Evolutionary conservation across 2,329 filamentous ascomycete species (phyloP).

Genomic region (Chalaropsis ovoidea): DNA sequence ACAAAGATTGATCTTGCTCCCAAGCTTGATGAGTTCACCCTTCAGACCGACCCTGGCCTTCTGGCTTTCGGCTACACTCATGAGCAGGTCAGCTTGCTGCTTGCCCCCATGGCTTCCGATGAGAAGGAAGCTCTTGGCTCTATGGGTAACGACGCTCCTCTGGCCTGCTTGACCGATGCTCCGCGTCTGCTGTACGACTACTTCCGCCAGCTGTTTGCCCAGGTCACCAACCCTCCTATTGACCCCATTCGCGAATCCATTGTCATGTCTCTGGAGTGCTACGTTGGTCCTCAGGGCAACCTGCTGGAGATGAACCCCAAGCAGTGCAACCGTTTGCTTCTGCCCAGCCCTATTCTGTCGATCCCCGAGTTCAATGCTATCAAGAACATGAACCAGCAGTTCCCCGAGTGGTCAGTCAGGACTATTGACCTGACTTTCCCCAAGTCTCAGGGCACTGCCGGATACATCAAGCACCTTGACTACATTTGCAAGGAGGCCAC

Average conservation of each 20-base stretch:
- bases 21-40: slow-evolving; percentile 55
- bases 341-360: slow-evolving; percentile 81
- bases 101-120: slow-evolving; percentile 92
- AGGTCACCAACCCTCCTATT: slow-evolving; percentile 96
- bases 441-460: slow-evolving; percentile 69
- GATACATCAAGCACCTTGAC: slow-evolving; percentile 80
- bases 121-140: slow-evolving; percentile 95
- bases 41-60: slow-evolving; percentile 77
- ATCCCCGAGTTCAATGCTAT: slow-evolving; percentile 85
- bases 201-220: slow-evolving; percentile 93
- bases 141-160: slow-evolving; percentile 92
- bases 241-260: slow-evolving; percentile 95
- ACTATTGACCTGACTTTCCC: slow-evolving; percentile 89
- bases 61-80: slow-evolving; percentile 89
- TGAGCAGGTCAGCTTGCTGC: slow-evolving; percentile 83
- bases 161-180: slow-evolving; percentile 82
- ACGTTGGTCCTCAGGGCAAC: slow-evolving; percentile 92
- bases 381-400: slow-evolving; percentile 60
- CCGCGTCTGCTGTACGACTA: slow-evolving; percentile 89
- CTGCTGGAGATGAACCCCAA: slow-evolving; percentile 84
- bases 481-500: slow-evolving; percentile 77
- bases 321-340: slow-evolving; percentile 74
- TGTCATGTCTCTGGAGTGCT: slow-evolving; percentile 95
- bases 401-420: slow-evolving; percentile 77
- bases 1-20: slow-evolving; percentile 53